phyloP scores from a whole-genome alignment of 2,329 filamentous ascomycete genomes.

The Talaromyces sp. region DNA sequence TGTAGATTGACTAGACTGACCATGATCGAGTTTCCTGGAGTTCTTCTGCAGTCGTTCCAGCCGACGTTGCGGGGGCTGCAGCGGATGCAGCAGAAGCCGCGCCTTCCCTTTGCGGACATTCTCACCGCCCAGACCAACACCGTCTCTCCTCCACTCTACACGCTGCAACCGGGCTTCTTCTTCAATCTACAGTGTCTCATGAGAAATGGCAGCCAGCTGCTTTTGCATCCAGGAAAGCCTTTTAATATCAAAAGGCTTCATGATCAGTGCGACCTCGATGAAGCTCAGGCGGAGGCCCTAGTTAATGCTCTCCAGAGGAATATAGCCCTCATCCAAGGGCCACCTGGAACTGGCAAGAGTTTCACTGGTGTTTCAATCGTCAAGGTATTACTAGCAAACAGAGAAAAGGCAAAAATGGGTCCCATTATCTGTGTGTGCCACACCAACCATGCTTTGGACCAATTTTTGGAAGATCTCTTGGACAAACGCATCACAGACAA shows the following conservation, averaged over 20 bases:
- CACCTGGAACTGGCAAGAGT: slow-evolving; percentile 64
- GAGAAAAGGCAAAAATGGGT: slow-evolving; percentile 28
- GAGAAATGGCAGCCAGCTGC: slow-evolving; percentile 18
- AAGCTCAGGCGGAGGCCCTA: slow-evolving; percentile 46
- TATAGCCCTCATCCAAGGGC: slow-evolving; percentile 61
- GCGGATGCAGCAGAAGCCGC: slow-evolving; percentile 38
- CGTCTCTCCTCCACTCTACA: slow-evolving; percentile 48
- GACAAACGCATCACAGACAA: slow-evolving; percentile 25
- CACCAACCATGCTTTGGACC: slow-evolving; percentile 51
- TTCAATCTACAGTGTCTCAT: slow-evolving; percentile 33
- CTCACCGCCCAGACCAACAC: slow-evolving; percentile 22
- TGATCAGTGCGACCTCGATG: slow-evolving; percentile 46
- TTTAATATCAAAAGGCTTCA: slow-evolving; percentile 26
- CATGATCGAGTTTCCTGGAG: slow-evolving; percentile 57
- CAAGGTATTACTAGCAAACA: slow-evolving; percentile 34
- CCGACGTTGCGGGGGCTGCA: slow-evolving; percentile 54
- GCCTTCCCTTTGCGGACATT: slow-evolving; percentile 47
- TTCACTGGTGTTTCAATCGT: slow-evolving; percentile 57
- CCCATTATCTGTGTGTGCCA: slow-evolving; percentile 46
- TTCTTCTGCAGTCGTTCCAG: slow-evolving; percentile 54
- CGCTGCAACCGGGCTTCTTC: slow-evolving; percentile 42
- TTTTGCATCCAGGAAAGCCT: slow-evolving; percentile 19
- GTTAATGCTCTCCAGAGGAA: slow-evolving; percentile 47
- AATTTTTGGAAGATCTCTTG: slow-evolving; percentile 56
- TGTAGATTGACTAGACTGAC: slow-evolving; percentile 13